Evolutionary conservation across 176 grass and related monocot genomes (phyloP).

Genomic region (bread wheat (Triticum aestivum)): DNA sequence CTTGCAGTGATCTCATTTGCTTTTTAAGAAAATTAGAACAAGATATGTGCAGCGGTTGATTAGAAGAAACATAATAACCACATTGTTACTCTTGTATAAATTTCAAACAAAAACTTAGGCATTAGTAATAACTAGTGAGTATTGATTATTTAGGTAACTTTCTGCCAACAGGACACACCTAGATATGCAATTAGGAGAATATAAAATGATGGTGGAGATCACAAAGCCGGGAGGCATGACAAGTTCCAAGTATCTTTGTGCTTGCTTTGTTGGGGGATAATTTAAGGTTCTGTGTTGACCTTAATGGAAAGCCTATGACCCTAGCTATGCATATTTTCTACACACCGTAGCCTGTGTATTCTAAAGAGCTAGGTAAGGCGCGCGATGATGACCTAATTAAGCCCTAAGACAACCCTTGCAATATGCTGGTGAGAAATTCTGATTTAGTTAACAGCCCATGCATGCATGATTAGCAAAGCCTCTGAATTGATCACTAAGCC

Average conservation of each 20-base stretch:
- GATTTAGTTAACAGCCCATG: background rate
- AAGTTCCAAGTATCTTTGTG: conserved; percentile 28
- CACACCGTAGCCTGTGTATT: background rate
- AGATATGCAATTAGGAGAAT: background rate
- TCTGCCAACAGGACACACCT: background rate
- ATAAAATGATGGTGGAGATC: conserved; percentile 18
- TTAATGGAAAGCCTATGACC: conserved; percentile 29
- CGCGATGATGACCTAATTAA: background rate
- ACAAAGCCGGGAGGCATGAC: conserved; percentile 20
- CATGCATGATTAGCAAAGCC: conserved; percentile 1
- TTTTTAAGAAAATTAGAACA: background rate
- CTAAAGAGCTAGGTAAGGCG: background rate
- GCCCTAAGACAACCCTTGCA: background rate
- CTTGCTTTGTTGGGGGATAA: conserved; percentile 17
- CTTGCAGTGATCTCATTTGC: background rate
- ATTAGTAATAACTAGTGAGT: background rate
- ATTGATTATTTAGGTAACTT: background rate
- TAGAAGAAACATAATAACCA: background rate
- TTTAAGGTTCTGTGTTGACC: conserved; percentile 18
- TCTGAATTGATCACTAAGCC: background rate
- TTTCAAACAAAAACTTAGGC: background rate
- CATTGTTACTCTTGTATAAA: background rate
- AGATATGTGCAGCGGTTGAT: background rate
- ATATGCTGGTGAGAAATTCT: background rate
- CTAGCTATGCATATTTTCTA: background rate